Base-by-base conservation (phyloP, 805 yeast genomes). In the Clavispora phyllophila region DNA sequence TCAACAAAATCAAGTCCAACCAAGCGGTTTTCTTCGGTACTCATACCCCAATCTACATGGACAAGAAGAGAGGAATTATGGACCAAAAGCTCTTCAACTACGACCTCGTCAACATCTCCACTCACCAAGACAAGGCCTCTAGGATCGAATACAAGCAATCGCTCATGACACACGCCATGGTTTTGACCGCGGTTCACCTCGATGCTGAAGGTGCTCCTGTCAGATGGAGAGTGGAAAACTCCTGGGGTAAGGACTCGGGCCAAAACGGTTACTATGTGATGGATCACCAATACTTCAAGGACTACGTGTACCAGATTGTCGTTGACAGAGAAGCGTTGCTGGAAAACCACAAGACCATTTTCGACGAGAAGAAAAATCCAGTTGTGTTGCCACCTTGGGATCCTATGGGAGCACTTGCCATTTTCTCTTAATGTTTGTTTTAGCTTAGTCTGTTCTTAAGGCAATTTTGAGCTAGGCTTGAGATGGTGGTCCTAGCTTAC, bases 351-450 rank as follows among this genome's bases (percentile, higher is more conserved):
- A 50, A 58, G 9, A 57, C 64, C 29, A 56, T 69, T 41, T 68
- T 72, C 47, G 66, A 70, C 27, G 75, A 68, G 12, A 37, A 41
- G 44, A 59, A 70, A 29, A 44, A 46, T 10, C 79, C 82, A 32
- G 70, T 78, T 44, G 74, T 73, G n/a, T 67, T 83, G 28, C 87
- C 87, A 39, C 79, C 85, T 9, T 83, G 87, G 79, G 90, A 83
- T 57, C 88, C 90, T 40, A 81, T 82, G 82, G 90, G 89, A 40
- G 85, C 89, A 2, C 61, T 83, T 41, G 89, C 89, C 28, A 43
- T 43, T 12, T 45, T 48, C 20, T 22, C 22, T 4, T 17, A 31
- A 17, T 9, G 6, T 27, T 7, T 27, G 3, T 4, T 12, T 5
- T 13, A 9, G 13, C 2, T 27, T 27, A 13, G n/a, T 9, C n/a